Base-by-base conservation (phyloP, 148 eudicot species). In the Vaccinium darrowii region DNA sequence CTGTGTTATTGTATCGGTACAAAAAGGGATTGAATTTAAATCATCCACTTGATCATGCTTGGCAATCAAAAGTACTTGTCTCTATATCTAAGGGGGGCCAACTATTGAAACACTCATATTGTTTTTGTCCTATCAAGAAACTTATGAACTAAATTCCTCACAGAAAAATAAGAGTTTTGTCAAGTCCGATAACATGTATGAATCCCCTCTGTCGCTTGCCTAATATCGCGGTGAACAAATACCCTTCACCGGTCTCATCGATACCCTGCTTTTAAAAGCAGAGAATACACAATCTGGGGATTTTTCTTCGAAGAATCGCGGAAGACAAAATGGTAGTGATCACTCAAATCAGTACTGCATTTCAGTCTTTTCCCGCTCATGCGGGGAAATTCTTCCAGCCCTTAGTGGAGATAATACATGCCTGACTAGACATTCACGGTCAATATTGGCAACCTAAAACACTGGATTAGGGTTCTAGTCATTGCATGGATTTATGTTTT, bases 311-410 rank as follows among this genome's bases (percentile, higher is more conserved):
- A 36, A 74, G 65, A 47, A 84, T 76, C 67, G 13, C 5, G 30
- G 25, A 23, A 23, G 71, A 58, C 54, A 49, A 21, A 53, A 16
- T 43, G 49, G 36, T 62, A 62, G 81, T 76, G 81, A 84, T 84
- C n/a, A 1, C 82, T 54, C 81, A 58, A 77, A 62, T 84, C 85
- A 77, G 53, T n/a, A 13, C 54, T 62, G n/a, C 7, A 25, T 67
- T 67, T 67, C 36, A 2, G 2, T 33, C 12, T 43, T 39, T 49
- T 25, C 27, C 72, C 25, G 3, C 30, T 56, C 75, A 49, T 50
- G 50, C 25, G 79, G 27, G 74, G 50, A 77, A 84, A 84, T 84
- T 76, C 58, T 43, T 62, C 36, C 56, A 8, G n/a, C 81, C 49
- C 3, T 25, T 67, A 25, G 73, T 75, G 67, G 52, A 23, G 13